phyloP scores from a whole-genome alignment of 352 stramenopile species.

The Globisporangium viniferum region DNA sequence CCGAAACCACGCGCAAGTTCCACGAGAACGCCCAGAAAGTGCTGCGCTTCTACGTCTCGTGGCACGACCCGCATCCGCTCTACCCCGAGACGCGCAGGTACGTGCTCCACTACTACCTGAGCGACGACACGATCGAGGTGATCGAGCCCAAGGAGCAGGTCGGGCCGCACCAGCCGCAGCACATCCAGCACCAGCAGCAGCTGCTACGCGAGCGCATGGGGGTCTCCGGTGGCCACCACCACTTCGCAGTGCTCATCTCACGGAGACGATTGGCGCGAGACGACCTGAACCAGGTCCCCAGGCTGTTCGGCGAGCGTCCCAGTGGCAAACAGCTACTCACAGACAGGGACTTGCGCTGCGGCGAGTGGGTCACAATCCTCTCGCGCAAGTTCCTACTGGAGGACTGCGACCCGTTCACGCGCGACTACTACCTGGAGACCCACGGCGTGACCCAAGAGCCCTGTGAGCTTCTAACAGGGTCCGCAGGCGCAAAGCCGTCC shows the following conservation, averaged over 20 bases:
- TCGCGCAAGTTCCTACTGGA: slow-evolving; percentile 86
- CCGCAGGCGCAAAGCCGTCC: slow-evolving; percentile 10
- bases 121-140: slow-evolving; percentile 91
- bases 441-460: slow-evolving; percentile 81
- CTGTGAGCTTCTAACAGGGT: slow-evolving; percentile 21
- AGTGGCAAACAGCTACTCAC: slow-evolving; percentile 37
- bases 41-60: slow-evolving; percentile 90
- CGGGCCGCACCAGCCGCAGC: slow-evolving; percentile 23
- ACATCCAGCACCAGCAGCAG: slow-evolving; percentile 26
- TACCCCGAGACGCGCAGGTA: slow-evolving; percentile 88
- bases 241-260: slow-evolving; percentile 83
- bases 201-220: slow-evolving; percentile 13
- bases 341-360: slow-evolving; percentile 77
- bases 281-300: slow-evolving; percentile 14
- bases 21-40: slow-evolving; percentile 81
- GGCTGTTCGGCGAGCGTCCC: slow-evolving; percentile 11
- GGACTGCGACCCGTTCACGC: slow-evolving; percentile 91
- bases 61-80: slow-evolving; percentile 88
- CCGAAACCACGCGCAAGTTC: slow-evolving; percentile 64
- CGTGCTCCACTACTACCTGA: slow-evolving; percentile 91
- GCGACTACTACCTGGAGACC: slow-evolving; percentile 82
- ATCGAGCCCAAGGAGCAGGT: slow-evolving; percentile 53
- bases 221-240: slow-evolving; percentile 32
- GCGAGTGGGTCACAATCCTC: slow-evolving; percentile 81
- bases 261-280: slow-evolving; percentile 61